Percentiles rank a stretch among this genome's conserved stretches.
phyloP scores from a whole-genome alignment of 176 grass and related monocot genomes.

The Cocos nucifera region DNA sequence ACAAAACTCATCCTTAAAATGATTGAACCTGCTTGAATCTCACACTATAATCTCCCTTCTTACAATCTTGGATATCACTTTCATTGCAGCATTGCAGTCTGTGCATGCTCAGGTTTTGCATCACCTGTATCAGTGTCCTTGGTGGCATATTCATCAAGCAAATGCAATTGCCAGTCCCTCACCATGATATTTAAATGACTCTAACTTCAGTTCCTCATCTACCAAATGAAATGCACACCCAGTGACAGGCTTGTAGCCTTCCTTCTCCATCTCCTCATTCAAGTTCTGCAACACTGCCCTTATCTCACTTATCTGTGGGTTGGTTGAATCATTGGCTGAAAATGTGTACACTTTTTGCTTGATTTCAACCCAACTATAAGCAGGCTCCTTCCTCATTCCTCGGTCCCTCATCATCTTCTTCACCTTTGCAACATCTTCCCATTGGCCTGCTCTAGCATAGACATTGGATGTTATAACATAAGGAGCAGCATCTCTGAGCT shows the following conservation, averaged over 20 bases:
- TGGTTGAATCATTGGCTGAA: slow-evolving; percentile 69
- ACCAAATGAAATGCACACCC: slow-evolving; percentile 65
- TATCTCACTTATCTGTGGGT: slow-evolving; percentile 59
- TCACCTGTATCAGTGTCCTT: slow-evolving; percentile 49
- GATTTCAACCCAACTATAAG: slow-evolving; percentile 91
- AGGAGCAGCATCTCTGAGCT: slow-evolving; percentile 42
- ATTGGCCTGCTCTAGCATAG: slow-evolving; percentile 71
- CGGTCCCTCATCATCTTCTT: slow-evolving; percentile 76
- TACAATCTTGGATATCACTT: slow-evolving; percentile 67
- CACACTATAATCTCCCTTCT: slow-evolving; percentile 59
- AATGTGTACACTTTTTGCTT: slow-evolving; percentile 64
- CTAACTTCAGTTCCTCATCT: slow-evolving; percentile 56
- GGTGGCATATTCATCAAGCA: slow-evolving; percentile 54
- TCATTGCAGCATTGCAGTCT: slow-evolving; percentile 62
- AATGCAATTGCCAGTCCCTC: slow-evolving; percentile 74
- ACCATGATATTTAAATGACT: slow-evolving; percentile 78
- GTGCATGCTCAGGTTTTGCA: slow-evolving; percentile 61
- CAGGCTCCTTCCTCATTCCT: slow-evolving; percentile 66
- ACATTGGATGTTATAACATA: slow-evolving; percentile 79
- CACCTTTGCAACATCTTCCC: slow-evolving; percentile 64
- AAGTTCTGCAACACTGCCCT: slow-evolving; percentile 55
- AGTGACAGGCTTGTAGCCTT: slow-evolving; percentile 50
- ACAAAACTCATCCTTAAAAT: slow-evolving; percentile 65
- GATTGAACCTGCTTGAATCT: slow-evolving; percentile 64
- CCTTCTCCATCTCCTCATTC: slow-evolving; percentile 66